A percentile compares a stretch with the other conserved stretches of the same genome.
Conservation (phyloP, 495 filamentous ascomycete genomes). For the Penicillium cataractarum region DNA sequence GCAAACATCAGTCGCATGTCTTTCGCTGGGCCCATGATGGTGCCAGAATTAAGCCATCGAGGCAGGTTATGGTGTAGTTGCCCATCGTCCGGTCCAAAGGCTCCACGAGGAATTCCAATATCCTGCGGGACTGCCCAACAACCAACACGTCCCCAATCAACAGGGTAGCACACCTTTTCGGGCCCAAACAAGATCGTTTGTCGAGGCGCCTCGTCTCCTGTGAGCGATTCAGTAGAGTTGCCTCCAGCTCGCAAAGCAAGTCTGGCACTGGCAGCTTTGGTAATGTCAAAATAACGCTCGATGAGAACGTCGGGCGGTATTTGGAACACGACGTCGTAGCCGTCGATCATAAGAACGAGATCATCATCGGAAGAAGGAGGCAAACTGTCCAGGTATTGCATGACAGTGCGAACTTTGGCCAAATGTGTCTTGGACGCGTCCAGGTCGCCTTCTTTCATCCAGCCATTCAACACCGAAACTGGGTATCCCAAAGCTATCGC, state of each 20-base stretch:
- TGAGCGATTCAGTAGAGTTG: conserved; percentile 1
- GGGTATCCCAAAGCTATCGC: conserved; percentile 21
- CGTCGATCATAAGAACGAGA: conserved; percentile 23
- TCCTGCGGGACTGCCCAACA: conserved; percentile 21
- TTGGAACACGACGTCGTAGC: conserved; percentile 22
- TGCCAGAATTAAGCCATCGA: conserved; percentile 24
- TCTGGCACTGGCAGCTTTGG: conserved; percentile 8
- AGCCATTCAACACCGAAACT: conserved; percentile 21
- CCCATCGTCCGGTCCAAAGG: conserved; percentile 19
- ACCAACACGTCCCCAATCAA: conserved; percentile 12
- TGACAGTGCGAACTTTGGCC: conserved; percentile 22
- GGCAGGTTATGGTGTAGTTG: conserved; percentile 12
- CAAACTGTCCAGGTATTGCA: conserved; percentile 18
- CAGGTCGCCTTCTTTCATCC: conserved; percentile 20
- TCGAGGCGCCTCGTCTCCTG: conserved; percentile 9
- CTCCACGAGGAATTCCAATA: conserved; percentile 15
- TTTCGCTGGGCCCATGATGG: conserved; percentile 20
- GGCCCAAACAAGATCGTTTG: conserved; percentile 22
- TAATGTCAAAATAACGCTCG: conserved; percentile 20
- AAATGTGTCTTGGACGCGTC: conserved; percentile 21
- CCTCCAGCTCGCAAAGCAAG: conserved; percentile 13
- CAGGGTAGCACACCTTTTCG: conserved; percentile 23
- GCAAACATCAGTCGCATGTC: conserved; percentile 21
- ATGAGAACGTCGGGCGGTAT: conserved; percentile 21
- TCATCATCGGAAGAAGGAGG: conserved; percentile 20